Conservation (phyloP, 1,139 yeast genomes). For the Blastobotrys indianensis region DNA sequence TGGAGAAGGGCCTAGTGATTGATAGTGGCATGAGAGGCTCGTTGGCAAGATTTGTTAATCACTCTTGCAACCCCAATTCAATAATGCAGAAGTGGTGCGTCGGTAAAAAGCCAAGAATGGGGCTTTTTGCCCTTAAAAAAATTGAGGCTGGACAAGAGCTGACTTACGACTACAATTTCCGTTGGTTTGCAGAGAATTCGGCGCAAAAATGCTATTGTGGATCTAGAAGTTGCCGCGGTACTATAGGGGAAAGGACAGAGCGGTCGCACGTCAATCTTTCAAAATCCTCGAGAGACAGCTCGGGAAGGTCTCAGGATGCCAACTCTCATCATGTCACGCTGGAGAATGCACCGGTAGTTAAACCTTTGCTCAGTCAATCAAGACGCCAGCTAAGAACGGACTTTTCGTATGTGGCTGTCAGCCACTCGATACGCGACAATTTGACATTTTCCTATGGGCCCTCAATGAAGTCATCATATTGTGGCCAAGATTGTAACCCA, state of each 20-base stretch:
- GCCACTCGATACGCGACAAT: too few species aligned
- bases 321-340: background rate
- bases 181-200: slow-evolving; percentile 36
- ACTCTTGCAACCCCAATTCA: slow-evolving; percentile 40
- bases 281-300: background rate
- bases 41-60: slow-evolving; percentile 41
- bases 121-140: slow-evolving; percentile 35
- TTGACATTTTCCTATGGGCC: too few species aligned
- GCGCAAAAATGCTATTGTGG: slow-evolving; percentile 40
- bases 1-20: slow-evolving; percentile 37
- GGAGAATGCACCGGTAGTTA: too few species aligned
- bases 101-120: slow-evolving; percentile 37
- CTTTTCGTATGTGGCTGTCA: too few species aligned
- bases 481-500: too few species aligned
- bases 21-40: slow-evolving; percentile 40
- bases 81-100: slow-evolving; percentile 42
- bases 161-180: slow-evolving; percentile 41
- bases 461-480: too few species aligned
- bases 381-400: too few species aligned
- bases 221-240: slow-evolving; percentile 35
- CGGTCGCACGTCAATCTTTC: background rate
- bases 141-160: slow-evolving; percentile 37
- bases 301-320: background rate
- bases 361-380: too few species aligned
- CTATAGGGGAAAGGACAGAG: slow-evolving; percentile 28